Evolutionary conservation across 305 asterid genomes (phyloP).

Genomic region (Fraxinus albicans): DNA sequence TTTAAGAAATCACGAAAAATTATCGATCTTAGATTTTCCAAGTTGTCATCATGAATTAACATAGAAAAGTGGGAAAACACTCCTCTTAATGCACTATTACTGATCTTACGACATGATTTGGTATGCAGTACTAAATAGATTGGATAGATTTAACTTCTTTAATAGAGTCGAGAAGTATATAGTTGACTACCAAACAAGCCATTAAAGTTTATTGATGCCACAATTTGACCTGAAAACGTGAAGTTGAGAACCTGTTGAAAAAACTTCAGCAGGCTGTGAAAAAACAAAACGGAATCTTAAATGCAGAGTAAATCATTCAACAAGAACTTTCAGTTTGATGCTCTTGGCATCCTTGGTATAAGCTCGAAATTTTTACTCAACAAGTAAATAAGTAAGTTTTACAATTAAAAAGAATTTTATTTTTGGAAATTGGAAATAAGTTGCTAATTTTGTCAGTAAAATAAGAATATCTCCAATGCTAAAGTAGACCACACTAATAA

Average conservation of each 20-base stretch:
- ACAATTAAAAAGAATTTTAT: background rate
- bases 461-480: background rate
- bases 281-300: background rate
- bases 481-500: background rate
- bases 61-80: background rate
- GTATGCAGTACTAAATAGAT: background rate
- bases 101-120: background rate
- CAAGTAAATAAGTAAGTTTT: background rate
- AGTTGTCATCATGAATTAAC: constrained; percentile 4
- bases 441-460: background rate
- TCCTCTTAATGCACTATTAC: background rate
- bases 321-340: background rate
- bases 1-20: background rate
- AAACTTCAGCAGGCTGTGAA: background rate
- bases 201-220: background rate
- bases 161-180: background rate
- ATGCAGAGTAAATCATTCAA: background rate
- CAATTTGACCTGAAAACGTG: background rate
- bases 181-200: background rate
- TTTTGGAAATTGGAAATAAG: background rate
- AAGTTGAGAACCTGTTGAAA: background rate
- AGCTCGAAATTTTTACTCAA: background rate
- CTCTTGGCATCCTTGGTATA: background rate
- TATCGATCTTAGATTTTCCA: background rate
- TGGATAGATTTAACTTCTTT: background rate